phyloP scores from a whole-genome alignment of 179 eudicot genomes.

The Pouteria campechiana region DNA sequence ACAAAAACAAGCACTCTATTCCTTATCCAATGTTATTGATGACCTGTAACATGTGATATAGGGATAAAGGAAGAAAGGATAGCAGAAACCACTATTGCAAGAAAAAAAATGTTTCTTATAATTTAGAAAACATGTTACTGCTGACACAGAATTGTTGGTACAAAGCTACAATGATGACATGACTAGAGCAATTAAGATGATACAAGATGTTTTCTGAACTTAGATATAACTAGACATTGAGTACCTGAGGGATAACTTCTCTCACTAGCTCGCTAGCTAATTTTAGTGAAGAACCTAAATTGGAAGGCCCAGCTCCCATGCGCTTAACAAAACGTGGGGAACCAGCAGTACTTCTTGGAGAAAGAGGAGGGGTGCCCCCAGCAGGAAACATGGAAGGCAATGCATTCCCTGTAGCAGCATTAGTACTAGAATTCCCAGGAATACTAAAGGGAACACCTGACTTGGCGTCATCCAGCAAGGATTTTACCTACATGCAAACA shows the following conservation, averaged over 20 bases:
- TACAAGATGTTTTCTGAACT: too few species aligned
- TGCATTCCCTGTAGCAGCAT: constrained; percentile 51
- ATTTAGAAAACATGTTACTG: too few species aligned
- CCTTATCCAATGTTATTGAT: constrained; percentile 6
- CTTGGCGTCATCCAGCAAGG: constrained; percentile 75
- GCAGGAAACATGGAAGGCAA: constrained; percentile 95
- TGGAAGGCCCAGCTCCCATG: constrained; percentile 64
- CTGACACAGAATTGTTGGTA: too few species aligned
- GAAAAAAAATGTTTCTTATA: too few species aligned
- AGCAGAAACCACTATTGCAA: too few species aligned
- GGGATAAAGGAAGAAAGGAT: not conserved
- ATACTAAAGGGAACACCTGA: constrained; percentile 60
- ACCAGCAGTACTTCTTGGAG: constrained; percentile 94
- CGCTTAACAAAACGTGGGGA: constrained; percentile 82
- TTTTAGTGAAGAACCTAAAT: constrained; percentile 70
- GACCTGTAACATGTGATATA: not conserved
- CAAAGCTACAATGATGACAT: too few species aligned
- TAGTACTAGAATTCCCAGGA: constrained; percentile 58
- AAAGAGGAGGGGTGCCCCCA: constrained; percentile 93
- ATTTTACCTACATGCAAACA: constrained; percentile 84
- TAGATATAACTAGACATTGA: not conserved
- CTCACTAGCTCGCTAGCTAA: constrained; percentile 67
- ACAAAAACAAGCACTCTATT: constrained; percentile 1
- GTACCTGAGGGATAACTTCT: constrained; percentile 89
- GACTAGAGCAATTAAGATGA: too few species aligned